These are phyloP conservation scores for Parietaria judaica DNA, from an alignment of 306 rosid species.

Conservation along the genomic window DNA sequence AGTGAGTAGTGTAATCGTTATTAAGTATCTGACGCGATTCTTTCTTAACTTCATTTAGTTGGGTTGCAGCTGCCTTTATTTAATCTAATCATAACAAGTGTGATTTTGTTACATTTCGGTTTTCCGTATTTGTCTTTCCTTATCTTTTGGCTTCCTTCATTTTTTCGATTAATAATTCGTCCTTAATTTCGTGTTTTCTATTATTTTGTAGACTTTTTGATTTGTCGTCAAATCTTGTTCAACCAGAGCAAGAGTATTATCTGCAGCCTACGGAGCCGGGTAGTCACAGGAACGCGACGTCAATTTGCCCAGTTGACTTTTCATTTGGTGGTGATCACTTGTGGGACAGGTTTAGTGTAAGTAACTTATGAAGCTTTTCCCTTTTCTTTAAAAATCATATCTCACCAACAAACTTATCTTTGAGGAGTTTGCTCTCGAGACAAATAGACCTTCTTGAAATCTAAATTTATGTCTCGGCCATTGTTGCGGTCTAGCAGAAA, in stretches of 20 bases:
- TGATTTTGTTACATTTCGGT: too few relatives aligned
- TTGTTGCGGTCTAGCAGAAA: neutral
- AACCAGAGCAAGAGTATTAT: constrained; percentile 95
- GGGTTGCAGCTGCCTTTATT: too few relatives aligned
- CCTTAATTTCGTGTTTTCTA: neutral
- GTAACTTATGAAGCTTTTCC: constrained; percentile 25
- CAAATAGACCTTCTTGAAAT: neutral
- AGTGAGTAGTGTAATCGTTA: neutral
- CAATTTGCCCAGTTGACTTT: constrained; percentile 84
- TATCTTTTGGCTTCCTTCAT: too few relatives aligned
- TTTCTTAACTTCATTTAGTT: too few relatives aligned
- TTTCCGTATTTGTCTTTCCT: too few relatives aligned
- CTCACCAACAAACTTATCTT: too few relatives aligned
- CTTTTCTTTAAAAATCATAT: neutral
- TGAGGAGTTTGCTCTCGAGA: neutral
- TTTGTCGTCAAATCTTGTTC: constrained; percentile 62
- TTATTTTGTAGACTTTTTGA: constrained; percentile 69
- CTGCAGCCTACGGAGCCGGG: constrained; percentile 79
- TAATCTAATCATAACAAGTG: too few relatives aligned
- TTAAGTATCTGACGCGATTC: too few relatives aligned
- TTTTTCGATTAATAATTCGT: too few relatives aligned
- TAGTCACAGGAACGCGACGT: constrained; percentile 70
- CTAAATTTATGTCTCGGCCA: neutral
- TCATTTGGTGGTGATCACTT: constrained; percentile 92
- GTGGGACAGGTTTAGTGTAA: constrained; percentile 93